Base-by-base conservation (phyloP, 1,139 yeast genomes). In the Saccharomyces hybrid region DNA sequence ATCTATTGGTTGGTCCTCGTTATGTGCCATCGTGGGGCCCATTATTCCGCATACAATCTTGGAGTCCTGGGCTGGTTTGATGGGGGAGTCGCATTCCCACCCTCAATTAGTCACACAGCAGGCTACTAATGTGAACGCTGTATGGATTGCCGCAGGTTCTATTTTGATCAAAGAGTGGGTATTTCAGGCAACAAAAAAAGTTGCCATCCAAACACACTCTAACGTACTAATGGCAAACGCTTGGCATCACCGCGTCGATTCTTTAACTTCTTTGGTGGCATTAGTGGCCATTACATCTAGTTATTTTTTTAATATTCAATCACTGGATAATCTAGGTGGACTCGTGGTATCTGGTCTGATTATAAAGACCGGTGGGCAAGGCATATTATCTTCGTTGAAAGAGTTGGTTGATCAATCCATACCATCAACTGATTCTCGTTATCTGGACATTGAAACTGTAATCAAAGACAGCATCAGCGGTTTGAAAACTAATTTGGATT, bases 181-280 rank as follows among this genome's bases (percentile, higher is more conserved):
- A 49, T 93, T 82, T 71, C 82, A 82, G 56, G 87, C 88, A 14
- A 93, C 99, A 0, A 79, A 85, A 74, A 80, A 82, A 59, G 83
- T 93, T 20, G 98, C 97, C 2, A 74, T 77, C 48, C 74, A 78
- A 57, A 81, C 90, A 29, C 86, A 88, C 64, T 89, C 97, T 1
- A 88, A 89, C 58, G 98, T 93, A 4, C 77, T 93, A 54, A 84
- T 89, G 51, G 99, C 99, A 5, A 93, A 93, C 66, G 99, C 99
- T 2, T 93, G 98, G 98, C 99, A 93, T 69, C 99, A 93, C 67
- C 79, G 99, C 59, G 91, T 93, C n/a, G 99, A 93, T 68, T 86
- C 96, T 1, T 71, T 93, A 61, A 95, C 98, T 0, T 90, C 97
- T 0, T 77, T 87, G 44, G 98, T 93, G 8, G 98, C 99, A 0